Percentiles rank a stretch among this genome's conserved stretches.
Conservation (phyloP, 2,329 filamentous ascomycete species). For the Chaetomium globosum region DNA sequence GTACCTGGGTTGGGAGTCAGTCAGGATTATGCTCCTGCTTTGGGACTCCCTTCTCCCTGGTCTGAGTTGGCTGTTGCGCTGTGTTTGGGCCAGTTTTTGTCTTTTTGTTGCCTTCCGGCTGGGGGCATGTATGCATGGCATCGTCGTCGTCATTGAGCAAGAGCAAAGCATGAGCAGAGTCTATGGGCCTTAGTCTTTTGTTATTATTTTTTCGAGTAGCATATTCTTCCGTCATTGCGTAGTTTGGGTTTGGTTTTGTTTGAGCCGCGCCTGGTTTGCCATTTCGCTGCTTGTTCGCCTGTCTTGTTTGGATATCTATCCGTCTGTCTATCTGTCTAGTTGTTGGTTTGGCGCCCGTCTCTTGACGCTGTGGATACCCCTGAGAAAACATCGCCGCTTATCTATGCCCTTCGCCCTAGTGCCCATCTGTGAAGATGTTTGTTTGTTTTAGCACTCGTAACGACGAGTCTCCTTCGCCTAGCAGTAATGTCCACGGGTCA, state of each 20-base stretch:
- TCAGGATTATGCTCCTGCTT: not conserved
- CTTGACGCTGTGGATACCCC: not conserved
- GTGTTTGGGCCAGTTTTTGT: not conserved
- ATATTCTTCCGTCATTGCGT: not conserved
- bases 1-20: not conserved
- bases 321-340: not conserved
- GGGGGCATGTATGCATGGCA: not conserved
- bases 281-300: not conserved
- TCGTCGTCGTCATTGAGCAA: conserved; percentile 9
- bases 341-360: not conserved
- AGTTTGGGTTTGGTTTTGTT: not conserved
- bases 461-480: too few relatives aligned
- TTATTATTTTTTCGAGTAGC: not conserved
- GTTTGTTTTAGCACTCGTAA: too few relatives aligned
- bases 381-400: not conserved
- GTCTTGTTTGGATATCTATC: not conserved
- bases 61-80: not conserved
- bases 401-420: too few relatives aligned
- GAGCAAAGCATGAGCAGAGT: conserved; percentile 9
- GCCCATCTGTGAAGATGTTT: too few relatives aligned
- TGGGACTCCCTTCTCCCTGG: not conserved
- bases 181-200: not conserved
- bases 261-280: not conserved
- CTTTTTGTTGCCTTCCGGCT: not conserved
- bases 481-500: too few relatives aligned